Conservation (phyloP, 352 stramenopile genomes). For the Pythium diclinum region DNA sequence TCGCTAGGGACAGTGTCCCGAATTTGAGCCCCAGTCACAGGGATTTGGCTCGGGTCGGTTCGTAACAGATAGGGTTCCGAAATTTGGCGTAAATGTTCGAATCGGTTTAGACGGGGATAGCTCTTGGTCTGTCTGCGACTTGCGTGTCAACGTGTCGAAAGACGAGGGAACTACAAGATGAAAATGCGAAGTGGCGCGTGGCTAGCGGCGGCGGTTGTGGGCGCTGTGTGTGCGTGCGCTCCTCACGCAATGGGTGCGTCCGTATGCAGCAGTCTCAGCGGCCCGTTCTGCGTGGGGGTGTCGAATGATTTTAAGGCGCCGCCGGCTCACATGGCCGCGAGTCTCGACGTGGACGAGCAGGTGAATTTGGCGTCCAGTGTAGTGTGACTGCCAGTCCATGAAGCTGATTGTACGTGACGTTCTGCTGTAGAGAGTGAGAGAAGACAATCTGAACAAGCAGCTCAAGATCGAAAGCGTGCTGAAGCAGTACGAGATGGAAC, state of each 20-base stretch:
- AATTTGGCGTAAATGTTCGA: not conserved
- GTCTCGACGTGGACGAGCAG: conserved; percentile 45
- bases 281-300: conserved; percentile 47
- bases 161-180: not conserved
- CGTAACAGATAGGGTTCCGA: conserved; percentile 8
- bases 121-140: not conserved
- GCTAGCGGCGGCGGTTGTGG: conserved; percentile 9
- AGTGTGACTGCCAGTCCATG: not conserved
- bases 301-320: conserved; percentile 30
- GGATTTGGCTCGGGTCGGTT: conserved; percentile 5
- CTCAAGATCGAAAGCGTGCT: conserved; percentile 58
- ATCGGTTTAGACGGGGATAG: conserved; percentile 17
- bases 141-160: conserved; percentile 13
- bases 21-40: not conserved
- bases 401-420: not conserved
- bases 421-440: conserved; percentile 24
- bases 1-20: conserved; percentile 18
- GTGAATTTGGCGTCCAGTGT: conserved; percentile 7
- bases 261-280: conserved; percentile 66
- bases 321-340: conserved; percentile 36
- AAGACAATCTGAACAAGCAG: conserved; percentile 35
- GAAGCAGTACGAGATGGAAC: conserved; percentile 64
- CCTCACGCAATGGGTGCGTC: not conserved
- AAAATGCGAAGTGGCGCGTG: conserved; percentile 4
- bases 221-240: not conserved